Base-by-base conservation (phyloP, 768 basidiomycete genomes). In the Asterophora lycoperdoides region DNA sequence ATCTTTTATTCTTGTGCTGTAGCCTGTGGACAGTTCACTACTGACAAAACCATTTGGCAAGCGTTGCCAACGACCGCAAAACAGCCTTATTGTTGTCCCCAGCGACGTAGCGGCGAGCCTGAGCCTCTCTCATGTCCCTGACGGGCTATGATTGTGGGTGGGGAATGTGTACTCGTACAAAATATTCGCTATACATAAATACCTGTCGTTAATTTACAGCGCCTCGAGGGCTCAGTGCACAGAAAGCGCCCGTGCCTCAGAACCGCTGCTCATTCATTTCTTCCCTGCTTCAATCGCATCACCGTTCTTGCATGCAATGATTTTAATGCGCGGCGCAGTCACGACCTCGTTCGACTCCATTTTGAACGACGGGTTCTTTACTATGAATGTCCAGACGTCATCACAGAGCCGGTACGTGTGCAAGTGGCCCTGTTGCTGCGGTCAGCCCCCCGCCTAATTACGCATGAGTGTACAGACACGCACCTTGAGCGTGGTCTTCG, bases 301-400 rank as follows among this genome's bases (percentile, higher is more conserved):
- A 29, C 89, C 91, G 61, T 89, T 90, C 79, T 97, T 98, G 75
- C 95, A 97, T 5, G 96, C 95, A 55, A 99, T 93, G 51, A 99
- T 97, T 76, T 97, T 96, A 68, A 96, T 91, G 65, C 88, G 83
- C 23, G 79, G 77, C 4, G 87, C 78, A 34, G 66, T 71, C 49
- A 92, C 81, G 64, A 82, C 72, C 61, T 90, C 85, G 65, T 87
- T 89, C 55, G 83, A 80, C 67, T 99, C 96, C 86, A 98, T 93
- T 71, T 97, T 97, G 72, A 99, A 95, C 17, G 73, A 72, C 26
- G 94, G 87, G 58, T 94, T 84, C 67, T 93, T 90, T 43, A 97
- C 89, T 54, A 95, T 89, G 68, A 98, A 99, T 45, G 95, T 98
- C 96, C 96, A 98, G 41, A 98, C 95, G 62, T 94, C 93, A 70